Evolutionary conservation across 2,329 filamentous ascomycete genomes (phyloP).

Genomic region (Pezicula radicicola): DNA sequence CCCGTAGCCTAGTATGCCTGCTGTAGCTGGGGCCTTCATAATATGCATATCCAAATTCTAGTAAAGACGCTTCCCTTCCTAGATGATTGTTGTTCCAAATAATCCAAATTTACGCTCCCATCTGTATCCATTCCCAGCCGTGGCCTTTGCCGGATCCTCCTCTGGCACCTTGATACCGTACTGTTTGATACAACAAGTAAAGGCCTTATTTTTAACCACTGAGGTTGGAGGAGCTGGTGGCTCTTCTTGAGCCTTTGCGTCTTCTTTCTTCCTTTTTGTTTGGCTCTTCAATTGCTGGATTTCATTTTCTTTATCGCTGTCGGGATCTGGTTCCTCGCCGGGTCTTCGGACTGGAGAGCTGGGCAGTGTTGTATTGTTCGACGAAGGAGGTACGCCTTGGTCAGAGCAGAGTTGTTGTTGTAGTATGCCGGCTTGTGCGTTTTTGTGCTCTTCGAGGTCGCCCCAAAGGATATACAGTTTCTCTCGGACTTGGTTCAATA

Average conservation of each 20-base stretch:
- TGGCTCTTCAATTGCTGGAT: conserved; percentile 1
- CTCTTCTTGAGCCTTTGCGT: background rate
- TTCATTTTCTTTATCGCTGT: conserved; percentile 21
- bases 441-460: conserved; percentile 71
- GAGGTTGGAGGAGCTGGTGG: no score
- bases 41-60: no score
- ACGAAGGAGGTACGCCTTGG: conserved; percentile 2
- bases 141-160: conserved; percentile 37
- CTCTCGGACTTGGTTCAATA: conserved; percentile 57
- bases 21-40: no score
- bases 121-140: conserved; percentile 41
- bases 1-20: no score
- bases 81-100: conserved; percentile 60
- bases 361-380: conserved; percentile 2
- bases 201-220: conserved; percentile 49
- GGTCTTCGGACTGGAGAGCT: conserved; percentile 6
- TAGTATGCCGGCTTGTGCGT: conserved; percentile 18
- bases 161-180: conserved; percentile 55
- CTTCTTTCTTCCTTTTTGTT: conserved; percentile 3
- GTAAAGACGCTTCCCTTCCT: background rate
- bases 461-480: conserved; percentile 82
- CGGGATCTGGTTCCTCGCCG: conserved; percentile 19
- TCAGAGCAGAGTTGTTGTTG: background rate
- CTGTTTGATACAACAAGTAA: conserved; percentile 68
- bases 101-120: conserved; percentile 65